A percentile compares a stretch with the other conserved stretches of the same genome.
phyloP scores from a whole-genome alignment of 2,329 filamentous ascomycete species.

The Botrytis paeoniae region DNA sequence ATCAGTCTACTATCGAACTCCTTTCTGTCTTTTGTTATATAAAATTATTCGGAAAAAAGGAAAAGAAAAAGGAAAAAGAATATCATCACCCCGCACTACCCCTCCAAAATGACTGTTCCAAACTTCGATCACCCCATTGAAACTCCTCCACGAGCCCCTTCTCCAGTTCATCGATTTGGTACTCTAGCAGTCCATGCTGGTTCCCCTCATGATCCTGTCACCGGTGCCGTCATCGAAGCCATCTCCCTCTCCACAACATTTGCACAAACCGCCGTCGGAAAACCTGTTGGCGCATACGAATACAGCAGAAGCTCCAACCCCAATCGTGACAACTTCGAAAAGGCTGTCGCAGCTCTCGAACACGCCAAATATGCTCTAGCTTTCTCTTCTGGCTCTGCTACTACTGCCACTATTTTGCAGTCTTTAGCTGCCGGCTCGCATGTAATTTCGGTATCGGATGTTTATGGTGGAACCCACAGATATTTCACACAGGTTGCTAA shows the following conservation, averaged over 20 bases:
- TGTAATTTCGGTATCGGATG: slow-evolving; percentile 93
- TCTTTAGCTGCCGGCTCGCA: slow-evolving; percentile 87
- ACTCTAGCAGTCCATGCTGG: slow-evolving; percentile 95
- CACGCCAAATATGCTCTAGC: slow-evolving; percentile 89
- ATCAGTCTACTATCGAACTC: neutral
- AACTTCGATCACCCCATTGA: slow-evolving; percentile 55
- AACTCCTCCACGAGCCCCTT: slow-evolving; percentile 70
- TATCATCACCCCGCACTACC: neutral
- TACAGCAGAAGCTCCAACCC: slow-evolving; percentile 94
- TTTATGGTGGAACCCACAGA: slow-evolving; percentile 95
- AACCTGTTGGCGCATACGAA: slow-evolving; percentile 85
- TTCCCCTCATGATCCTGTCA: slow-evolving; percentile 82
- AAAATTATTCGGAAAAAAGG: neutral
- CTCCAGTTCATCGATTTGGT: slow-evolving; percentile 78
- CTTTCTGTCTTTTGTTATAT: neutral
- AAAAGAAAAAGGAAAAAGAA: neutral
- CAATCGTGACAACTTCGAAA: slow-evolving; percentile 92
- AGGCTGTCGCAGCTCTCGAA: slow-evolving; percentile 86
- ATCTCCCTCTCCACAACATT: slow-evolving; percentile 97
- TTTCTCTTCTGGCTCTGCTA: slow-evolving; percentile 90
- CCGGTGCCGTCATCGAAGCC: slow-evolving; percentile 91
- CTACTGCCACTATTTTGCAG: slow-evolving; percentile 90
- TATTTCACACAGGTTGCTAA: slow-evolving; percentile 98
- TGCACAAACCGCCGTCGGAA: slow-evolving; percentile 83
- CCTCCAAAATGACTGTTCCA: slow-evolving; percentile 29